Evolutionary conservation across 2,329 filamentous ascomycete species (phyloP), one percentile per base, ranked within the genome.

Genomic region (Clonostachys rosea): DNA sequence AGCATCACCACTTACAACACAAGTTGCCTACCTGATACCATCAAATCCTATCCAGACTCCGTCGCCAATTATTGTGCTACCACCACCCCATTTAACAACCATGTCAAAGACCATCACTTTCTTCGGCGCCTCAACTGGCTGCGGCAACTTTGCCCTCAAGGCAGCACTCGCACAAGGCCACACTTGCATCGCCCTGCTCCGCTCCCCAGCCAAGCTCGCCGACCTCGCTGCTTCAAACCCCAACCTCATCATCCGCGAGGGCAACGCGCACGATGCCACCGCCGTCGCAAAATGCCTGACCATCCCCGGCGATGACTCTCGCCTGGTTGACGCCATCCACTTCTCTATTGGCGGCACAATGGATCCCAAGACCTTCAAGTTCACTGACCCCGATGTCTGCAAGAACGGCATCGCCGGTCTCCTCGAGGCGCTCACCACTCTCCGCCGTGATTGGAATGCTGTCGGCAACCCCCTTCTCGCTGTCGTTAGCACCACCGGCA

Each of bases 61-160:
- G n/a, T n/a, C n/a, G n/a, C n/a, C n/a, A n/a, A n/a, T n/a, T n/a
- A n/a, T n/a, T n/a, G n/a, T n/a, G n/a, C n/a, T 30, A 6, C 7
- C 3, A 9, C 24, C 24, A 8, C 5, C 20, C 20, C 7, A 24
- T 8, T 8, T 8, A 20, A 44, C n/a, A 17, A 41, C 11, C n/a
- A 47, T 47, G 48, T 20, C 34, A 39, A 43, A 47, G 43, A 44
- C 49, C 18, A 50, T 50, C 46, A 14, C 41, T 9, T 43, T 73
- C 56, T 64, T 74, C 52, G 72, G 72, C 50, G 65, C 69, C 50
- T 73, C 70, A 5, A 65, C 62, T 42, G 71, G 70, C 46, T 66
- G 61, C 50, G 67, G 67, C 41, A 61, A 69, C 50, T 54, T 62
- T 13, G 58, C 64, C 18, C 68, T 74, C 49, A 59, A 61, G 20